Base-by-base conservation (phyloP, 768 basidiomycete species). In the Russula sp. region DNA sequence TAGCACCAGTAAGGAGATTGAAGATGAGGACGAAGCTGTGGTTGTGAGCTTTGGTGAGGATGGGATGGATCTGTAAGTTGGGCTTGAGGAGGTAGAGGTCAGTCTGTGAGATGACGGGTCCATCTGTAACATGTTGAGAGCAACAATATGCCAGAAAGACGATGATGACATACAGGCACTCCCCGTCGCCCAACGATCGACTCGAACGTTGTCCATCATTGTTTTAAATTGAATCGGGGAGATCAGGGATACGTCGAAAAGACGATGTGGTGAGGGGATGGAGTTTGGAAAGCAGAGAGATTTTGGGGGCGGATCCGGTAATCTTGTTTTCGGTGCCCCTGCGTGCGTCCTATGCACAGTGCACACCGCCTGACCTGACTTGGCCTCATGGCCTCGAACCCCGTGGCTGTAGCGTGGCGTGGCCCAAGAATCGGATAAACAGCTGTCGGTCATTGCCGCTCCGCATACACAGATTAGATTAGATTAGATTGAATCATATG, bases 51-150 rank as follows among this genome's bases (percentile, higher is more conserved):
- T 73, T 66, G 41, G 78, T 76, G 13, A 93, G 79, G 70, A 91
- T 84, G 5, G 90, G 90, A 67, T 93, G 79, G 36, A 93, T 70
- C 68, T 88, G 82, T 2, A 93, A 78, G 16, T 85, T 81, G 5
- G 83, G 80, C 47, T 81, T 78, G 58, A 93, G 81, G 3, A 93
- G 80, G 72, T 90, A 93, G 14, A 93, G 78, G 69, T 93, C 90
- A 0, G 88, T 90, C 69, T 88, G 87, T 3, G 82, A 81, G 14
- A 93, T 78, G 7, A 92, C 82, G 6, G 90, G 90, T 0, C 88
- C 90, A 72, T 92, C 88, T 91, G 52, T 18, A 25, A 3, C 20
- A 43, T 6, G n/a, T 41, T 53, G 50, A 50, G 50, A 53, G 41
- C 2, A 35, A 25, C 14, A 29, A 32, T 45, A 13, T 11, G 18